phyloP scores from a whole-genome alignment of 129 eudicot genomes.

The Solidago caesia region DNA sequence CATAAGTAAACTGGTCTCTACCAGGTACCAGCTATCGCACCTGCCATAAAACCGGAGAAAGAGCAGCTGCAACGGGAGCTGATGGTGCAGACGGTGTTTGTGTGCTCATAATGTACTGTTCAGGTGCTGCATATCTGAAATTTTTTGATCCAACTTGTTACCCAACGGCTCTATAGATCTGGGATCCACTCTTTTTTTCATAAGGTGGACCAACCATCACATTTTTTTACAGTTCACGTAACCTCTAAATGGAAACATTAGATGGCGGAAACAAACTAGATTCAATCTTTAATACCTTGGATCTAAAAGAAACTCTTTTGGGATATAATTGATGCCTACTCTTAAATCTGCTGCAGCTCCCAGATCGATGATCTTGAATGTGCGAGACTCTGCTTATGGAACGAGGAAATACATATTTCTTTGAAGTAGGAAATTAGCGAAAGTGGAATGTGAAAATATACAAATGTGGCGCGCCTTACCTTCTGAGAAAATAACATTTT shows the following conservation, averaged over 20 bases:
- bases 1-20: background rate
- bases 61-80: constrained; percentile 93
- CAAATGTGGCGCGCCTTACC: constrained; percentile 38
- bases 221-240: background rate
- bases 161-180: too few species aligned
- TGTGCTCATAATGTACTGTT: constrained; percentile 99
- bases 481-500: constrained; percentile 90
- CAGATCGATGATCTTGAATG: constrained; percentile 92
- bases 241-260: background rate
- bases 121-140: constrained; percentile 92
- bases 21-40: constrained; percentile 27
- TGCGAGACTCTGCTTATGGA: constrained; percentile 62
- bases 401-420: background rate
- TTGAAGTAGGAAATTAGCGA: background rate
- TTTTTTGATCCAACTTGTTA: background rate
- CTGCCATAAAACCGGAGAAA: constrained; percentile 99
- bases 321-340: constrained; percentile 97
- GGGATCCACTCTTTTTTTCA: too few species aligned
- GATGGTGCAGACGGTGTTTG: constrained; percentile 99
- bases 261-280: constrained; percentile 6
- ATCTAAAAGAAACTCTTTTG: constrained; percentile 96
- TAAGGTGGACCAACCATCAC: background rate
- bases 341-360: constrained; percentile 99
- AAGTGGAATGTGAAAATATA: background rate
- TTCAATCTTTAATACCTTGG: constrained; percentile 61